Base-by-base conservation (phyloP, 805 yeast species). In the Pichia deserticola region DNA sequence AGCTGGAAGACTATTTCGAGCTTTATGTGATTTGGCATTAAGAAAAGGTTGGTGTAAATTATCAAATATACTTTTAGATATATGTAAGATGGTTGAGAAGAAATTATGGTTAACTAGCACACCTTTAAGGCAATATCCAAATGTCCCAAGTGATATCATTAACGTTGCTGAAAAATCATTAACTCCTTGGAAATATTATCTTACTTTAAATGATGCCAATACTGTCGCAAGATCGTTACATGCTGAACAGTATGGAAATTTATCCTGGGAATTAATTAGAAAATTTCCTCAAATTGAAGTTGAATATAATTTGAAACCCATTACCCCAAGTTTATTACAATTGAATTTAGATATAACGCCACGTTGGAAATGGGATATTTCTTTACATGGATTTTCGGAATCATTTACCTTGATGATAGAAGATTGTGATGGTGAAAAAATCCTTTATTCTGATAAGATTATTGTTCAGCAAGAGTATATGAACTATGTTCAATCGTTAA, bases 1-100 rank as follows among this genome's bases (percentile, higher is more conserved):
- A 39, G 97, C 97, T 1, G 92, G 95, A 4, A 76, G 99, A 61
- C 66, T 93, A 37, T 71, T 90, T 49, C 70, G 97, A 50, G 97
- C 98, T 0, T 76, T 95, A 54, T 81, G 77, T 62, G 97, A 92
- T 60, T 78, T 93, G 35, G 77, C 86, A 9, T 57, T 86, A 42
- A 72, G 75, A 47, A 86, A 82, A 55, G 75, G 76, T 10, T 89
- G 96, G 95, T 75, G 96, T 0, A 62, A 71, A 25, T 64, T 85
- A 12, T 72, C 95, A 0, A 77, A 75, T 55, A 52, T 67, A 1
- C 60, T 84, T 1, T 72, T 89, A 11, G 80, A 80, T 47, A 54
- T 92, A 10, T 84, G 92, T 62, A 86, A 87, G 55, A 82, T 86
- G 80, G 84, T 89, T 27, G 96, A 86, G 48, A 75, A 71, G 49